A percentile compares a stretch with the other conserved stretches of the same genome.
phyloP scores from a whole-genome alignment of 192 early-diverging fungal genomes.

The Entomortierella lignicola region DNA sequence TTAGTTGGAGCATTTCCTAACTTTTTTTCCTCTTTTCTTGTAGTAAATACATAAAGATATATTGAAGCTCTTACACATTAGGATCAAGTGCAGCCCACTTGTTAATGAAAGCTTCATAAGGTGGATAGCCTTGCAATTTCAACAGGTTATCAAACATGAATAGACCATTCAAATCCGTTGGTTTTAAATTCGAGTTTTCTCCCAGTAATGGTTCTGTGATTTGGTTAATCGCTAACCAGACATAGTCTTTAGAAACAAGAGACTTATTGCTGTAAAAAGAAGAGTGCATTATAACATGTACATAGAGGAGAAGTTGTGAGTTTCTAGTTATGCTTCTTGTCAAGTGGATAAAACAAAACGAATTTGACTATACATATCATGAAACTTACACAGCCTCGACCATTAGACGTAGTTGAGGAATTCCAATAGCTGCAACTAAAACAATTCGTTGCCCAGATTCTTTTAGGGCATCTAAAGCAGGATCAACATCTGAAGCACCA shows the following conservation, averaged over 20 bases:
- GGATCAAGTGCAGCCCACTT: conserved; percentile 57
- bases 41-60: too few relatives aligned
- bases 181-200: conserved; percentile 29
- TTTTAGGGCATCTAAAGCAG: conserved; percentile 38
- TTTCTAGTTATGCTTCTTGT: too few relatives aligned
- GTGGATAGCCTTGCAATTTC: conserved; percentile 55
- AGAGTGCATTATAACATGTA: too few relatives aligned
- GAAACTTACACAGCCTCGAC: conserved; percentile 47
- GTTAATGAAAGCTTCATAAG: conserved; percentile 60
- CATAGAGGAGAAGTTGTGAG: too few relatives aligned
- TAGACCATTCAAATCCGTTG: conserved; percentile 49
- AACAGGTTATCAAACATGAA: conserved; percentile 63
- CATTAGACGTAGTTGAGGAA: conserved; percentile 52
- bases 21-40: too few relatives aligned
- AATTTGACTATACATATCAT: background rate
- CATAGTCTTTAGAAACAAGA: conserved; percentile 49
- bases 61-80: conserved; percentile 36
- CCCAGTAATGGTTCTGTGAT: conserved; percentile 37
- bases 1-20: too few relatives aligned
- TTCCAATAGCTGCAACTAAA: conserved; percentile 54
- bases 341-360: background rate
- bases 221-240: conserved; percentile 59
- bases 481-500: conserved; percentile 36
- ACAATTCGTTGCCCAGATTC: conserved; percentile 59
- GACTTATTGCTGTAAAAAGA: conserved; percentile 21